Evolutionary conservation across 331 rosid genomes (phyloP).

Genomic region (Acacia concinna): DNA sequence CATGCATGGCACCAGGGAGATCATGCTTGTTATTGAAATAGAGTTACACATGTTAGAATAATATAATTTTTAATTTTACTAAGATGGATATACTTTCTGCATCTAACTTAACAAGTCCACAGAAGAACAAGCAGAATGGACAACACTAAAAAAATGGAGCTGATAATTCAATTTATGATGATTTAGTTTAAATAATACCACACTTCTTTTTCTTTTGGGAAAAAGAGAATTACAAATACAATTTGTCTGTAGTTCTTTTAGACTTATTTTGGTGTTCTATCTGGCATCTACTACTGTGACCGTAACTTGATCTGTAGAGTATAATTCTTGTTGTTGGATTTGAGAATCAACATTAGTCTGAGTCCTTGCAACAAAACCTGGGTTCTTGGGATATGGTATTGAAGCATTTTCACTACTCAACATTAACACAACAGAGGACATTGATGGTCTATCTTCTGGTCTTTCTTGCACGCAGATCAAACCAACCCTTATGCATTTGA

Average conservation of each 20-base stretch:
- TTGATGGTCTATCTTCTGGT: slow-evolving; percentile 2
- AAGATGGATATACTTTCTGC: too few relatives aligned
- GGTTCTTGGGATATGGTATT: background rate
- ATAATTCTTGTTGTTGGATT: background rate
- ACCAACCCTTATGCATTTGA: slow-evolving; percentile 39
- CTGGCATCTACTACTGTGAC: slow-evolving; percentile 38
- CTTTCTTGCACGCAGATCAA: background rate
- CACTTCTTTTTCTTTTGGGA: background rate
- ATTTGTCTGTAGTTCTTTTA: background rate
- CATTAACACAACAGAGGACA: slow-evolving; percentile 14
- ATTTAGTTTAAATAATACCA: background rate
- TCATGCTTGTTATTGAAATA: background rate
- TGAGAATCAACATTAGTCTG: background rate
- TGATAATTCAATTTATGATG: background rate
- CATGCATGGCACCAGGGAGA: background rate
- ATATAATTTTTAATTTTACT: too few relatives aligned
- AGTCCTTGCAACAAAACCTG: background rate
- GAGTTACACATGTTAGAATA: background rate
- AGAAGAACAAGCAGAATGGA: background rate
- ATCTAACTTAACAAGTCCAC: too few relatives aligned
- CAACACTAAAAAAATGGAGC: background rate
- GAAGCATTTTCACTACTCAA: background rate
- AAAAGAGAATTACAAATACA: background rate
- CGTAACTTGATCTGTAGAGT: slow-evolving; percentile 1
- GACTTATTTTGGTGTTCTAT: background rate